Evolutionary conservation across 2,329 filamentous ascomycete species (phyloP), one percentile per base, ranked within the genome.

Genomic region (Bipolaris zeicola): DNA sequence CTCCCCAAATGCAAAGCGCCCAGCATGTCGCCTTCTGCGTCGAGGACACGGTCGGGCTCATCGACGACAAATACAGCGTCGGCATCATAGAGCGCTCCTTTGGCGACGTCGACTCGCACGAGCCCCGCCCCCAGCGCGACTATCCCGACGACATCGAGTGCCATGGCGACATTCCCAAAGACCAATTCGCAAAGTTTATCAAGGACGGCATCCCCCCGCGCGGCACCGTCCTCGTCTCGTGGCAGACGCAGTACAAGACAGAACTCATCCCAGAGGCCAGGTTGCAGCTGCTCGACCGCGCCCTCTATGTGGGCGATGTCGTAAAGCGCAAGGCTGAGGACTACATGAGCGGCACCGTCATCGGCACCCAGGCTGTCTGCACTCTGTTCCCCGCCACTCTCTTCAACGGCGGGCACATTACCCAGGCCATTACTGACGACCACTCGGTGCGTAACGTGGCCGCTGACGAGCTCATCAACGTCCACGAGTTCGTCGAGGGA

Each of bases 321-420:
- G 84, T 87, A 49, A 86, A 85, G 68, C 73, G 77, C 33, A 74
- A 77, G 38, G 71, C 76, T 0, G 77, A 77, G 20, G 79, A 81
- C 60, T 76, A 80, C 14, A 79, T 82, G 71, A 84, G 81, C 50
- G 85, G 85, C 24, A 83, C 80, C 2, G 79, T 87, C 45, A 78
- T 85, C 49, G 81, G 79, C 57, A 77, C 79, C 2, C 75, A 72
- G 28, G 78, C 78, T 2, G 74, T 67, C 41, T 84, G 81, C 70
- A 80, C 72, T 33, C 78, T 83, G 38, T 72, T 76, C 36, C 73
- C 74, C 2, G 66, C 69, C 7, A 58, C 63, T 41, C 61, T 62
- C 34, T 70, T 73, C 64, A 63, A 68, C 41, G 57, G 60, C 57
- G 62, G 61, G 24, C 62, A 65, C 5, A 58, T 68, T 43, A 65